Conservation (phyloP, 805 yeast species). For the Myxozyma monticola region DNA sequence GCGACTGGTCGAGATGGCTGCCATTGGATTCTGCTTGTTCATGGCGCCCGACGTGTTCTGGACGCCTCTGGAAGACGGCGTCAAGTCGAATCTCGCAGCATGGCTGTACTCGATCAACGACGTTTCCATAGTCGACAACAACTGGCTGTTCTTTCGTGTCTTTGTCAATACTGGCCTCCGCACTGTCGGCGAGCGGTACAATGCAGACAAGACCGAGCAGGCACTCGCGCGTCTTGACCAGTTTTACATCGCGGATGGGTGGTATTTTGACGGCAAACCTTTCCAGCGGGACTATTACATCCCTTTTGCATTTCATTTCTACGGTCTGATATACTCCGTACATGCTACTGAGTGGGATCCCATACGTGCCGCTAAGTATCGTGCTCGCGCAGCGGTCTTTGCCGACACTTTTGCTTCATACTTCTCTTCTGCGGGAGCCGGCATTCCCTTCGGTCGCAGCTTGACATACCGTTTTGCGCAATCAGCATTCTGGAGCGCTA, state of each 20-base stretch:
- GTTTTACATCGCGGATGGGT: constrained; percentile 37
- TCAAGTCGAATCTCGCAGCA: constrained; percentile 29
- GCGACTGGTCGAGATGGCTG: constrained; percentile 39
- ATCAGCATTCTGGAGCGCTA: constrained; percentile 33
- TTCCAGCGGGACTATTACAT: constrained; percentile 38
- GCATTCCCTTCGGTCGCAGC: constrained; percentile 35
- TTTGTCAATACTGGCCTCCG: constrained; percentile 37
- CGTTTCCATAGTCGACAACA: constrained; percentile 30
- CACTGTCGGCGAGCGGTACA: constrained; percentile 31
- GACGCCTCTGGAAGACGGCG: constrained; percentile 35
- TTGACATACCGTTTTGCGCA: constrained; percentile 35
- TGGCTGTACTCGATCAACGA: constrained; percentile 32
- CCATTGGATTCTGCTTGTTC: constrained; percentile 36
- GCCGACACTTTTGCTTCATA: constrained; percentile 35
- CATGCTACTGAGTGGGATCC: constrained; percentile 26
- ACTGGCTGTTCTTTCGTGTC: constrained; percentile 40
- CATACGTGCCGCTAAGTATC: constrained; percentile 24
- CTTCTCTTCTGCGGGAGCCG: constrained; percentile 32
- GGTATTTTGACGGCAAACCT: constrained; percentile 39
- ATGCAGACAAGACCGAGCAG: constrained; percentile 21
- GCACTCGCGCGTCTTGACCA: constrained; percentile 34
- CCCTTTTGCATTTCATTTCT: constrained; percentile 40
- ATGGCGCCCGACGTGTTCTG: constrained; percentile 36
- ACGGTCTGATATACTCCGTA: constrained; percentile 34
- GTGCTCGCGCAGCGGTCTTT: constrained; percentile 33